phyloP scores from a whole-genome alignment of 495 filamentous ascomycete species.

The Annulohypoxylon moriforme region DNA sequence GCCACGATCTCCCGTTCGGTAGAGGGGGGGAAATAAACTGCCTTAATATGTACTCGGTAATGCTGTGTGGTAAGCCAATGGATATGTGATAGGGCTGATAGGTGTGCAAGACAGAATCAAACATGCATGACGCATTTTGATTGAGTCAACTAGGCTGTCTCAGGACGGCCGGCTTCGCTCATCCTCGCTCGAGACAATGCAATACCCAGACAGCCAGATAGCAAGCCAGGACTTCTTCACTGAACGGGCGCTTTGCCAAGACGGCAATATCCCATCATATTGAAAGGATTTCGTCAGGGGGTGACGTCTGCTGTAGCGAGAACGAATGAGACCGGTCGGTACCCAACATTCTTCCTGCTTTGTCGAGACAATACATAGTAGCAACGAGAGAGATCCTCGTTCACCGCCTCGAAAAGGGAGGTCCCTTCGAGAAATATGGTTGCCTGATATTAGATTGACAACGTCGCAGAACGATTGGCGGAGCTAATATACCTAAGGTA shows the following conservation, averaged over 20 bases:
- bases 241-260: constrained; percentile 28
- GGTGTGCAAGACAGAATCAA: background rate
- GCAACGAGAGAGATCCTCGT: constrained; percentile 22
- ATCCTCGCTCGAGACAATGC: constrained; percentile 9
- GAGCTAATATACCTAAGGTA: constrained; percentile 14
- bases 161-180: constrained; percentile 2
- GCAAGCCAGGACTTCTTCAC: background rate
- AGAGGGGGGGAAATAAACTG: background rate
- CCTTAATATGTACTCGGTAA: background rate
- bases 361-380: constrained; percentile 21
- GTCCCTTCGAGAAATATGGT: constrained; percentile 34
- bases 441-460: constrained; percentile 40
- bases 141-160: constrained; percentile 18
- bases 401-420: constrained; percentile 41
- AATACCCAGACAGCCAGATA: background rate
- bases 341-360: constrained; percentile 33
- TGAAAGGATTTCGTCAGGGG: constrained; percentile 38
- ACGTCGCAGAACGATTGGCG: constrained; percentile 33
- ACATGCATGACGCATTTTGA: constrained; percentile 11
- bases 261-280: constrained; percentile 27
- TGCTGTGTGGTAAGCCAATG: background rate
- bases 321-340: constrained; percentile 30
- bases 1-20: constrained; percentile 29
- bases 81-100: constrained; percentile 37
- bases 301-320: constrained; percentile 25